These are phyloP conservation scores for Leucocoprinus leucothites DNA, from an alignment of 768 basidiomycete species.

Conservation along the genomic window DNA sequence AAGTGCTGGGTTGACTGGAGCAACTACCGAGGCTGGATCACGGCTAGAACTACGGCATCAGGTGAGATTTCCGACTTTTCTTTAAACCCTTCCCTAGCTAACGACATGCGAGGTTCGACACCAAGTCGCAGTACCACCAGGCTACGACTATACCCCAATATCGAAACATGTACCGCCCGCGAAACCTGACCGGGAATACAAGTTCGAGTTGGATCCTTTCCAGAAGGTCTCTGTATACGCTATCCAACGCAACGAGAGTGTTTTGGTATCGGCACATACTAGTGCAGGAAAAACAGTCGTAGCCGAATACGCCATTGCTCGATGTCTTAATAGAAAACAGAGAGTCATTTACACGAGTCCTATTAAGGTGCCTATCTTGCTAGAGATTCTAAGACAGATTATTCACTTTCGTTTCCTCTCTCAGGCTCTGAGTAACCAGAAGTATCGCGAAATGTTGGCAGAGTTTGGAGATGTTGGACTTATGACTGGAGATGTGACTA, in stretches of 20 bases:
- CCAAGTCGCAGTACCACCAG: constrained; percentile 93
- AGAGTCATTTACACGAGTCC: constrained; percentile 99
- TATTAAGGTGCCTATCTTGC: constrained; percentile 77
- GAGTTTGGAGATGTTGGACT: constrained; percentile 98
- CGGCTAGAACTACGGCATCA: constrained; percentile 80
- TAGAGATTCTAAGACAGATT: constrained; percentile 15
- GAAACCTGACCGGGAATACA: constrained; percentile 90
- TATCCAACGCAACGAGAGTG: constrained; percentile 96
- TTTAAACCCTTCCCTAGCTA: neutral
- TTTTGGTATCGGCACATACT: constrained; percentile 97
- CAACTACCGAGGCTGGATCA: constrained; percentile 56
- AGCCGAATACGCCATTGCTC: constrained; percentile 98
- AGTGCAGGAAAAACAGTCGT: constrained; percentile 99
- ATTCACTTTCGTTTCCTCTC: constrained; percentile 20
- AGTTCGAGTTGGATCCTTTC: constrained; percentile 96
- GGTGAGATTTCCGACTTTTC: constrained; percentile 29
- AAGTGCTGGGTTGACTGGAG: constrained; percentile 81
- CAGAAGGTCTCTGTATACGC: constrained; percentile 92
- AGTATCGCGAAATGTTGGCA: constrained; percentile 96
- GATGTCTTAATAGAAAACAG: constrained; percentile 90
- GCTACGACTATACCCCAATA: constrained; percentile 89
- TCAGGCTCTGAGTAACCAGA: constrained; percentile 97
- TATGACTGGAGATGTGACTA: constrained; percentile 99
- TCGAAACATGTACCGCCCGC: constrained; percentile 86
- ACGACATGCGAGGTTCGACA: constrained; percentile 68